These are phyloP conservation scores for Mycena sp. DNA, from an alignment of 1,284 basidiomycete species.

Conservation along the genomic window DNA sequence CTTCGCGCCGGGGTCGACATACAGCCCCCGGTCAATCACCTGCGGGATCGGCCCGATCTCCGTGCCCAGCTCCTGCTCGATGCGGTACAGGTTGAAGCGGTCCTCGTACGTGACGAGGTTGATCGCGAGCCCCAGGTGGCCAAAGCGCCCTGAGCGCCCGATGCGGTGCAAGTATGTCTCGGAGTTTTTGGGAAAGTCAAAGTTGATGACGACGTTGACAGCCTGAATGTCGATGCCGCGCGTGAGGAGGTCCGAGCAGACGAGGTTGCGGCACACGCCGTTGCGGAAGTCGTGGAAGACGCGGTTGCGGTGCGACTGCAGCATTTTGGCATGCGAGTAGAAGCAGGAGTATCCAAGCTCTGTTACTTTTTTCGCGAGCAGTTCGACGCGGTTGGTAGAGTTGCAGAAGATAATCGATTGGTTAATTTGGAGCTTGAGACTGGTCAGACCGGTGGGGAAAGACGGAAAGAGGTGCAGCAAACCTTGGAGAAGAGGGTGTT, in stretches of 20 bases:
- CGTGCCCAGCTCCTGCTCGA: constrained; percentile 98
- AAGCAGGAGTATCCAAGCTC: constrained; percentile 99
- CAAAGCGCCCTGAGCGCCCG: constrained; percentile 97
- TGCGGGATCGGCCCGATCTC: constrained; percentile 98
- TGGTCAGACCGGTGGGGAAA: constrained; percentile 4
- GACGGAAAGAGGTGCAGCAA: constrained; percentile 1
- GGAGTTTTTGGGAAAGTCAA: constrained; percentile 98
- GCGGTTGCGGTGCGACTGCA: constrained; percentile 97
- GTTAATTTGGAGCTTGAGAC: constrained; percentile 55
- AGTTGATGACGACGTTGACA: constrained; percentile 99
- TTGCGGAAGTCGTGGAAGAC: constrained; percentile 99
- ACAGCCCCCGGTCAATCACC: constrained; percentile 91
- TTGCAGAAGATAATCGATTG: constrained; percentile 35
- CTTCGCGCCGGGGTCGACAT: constrained; percentile 76
- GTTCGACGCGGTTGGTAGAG: constrained; percentile 97
- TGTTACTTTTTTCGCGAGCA: constrained; percentile 98
- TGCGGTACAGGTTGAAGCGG: constrained; percentile 96
- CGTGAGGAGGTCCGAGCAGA: constrained; percentile 96
- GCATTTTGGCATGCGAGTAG: constrained; percentile 99
- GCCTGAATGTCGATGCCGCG: constrained; percentile 99
- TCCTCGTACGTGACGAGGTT: constrained; percentile 98
- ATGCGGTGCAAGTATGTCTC: constrained; percentile 99
- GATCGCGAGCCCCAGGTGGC: constrained; percentile 97
- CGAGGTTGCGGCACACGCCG: constrained; percentile 97
- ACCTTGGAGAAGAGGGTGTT: constrained; percentile 98